Conservation (phyloP, 768 basidiomycete species). For the Leccinum subtestaceum region DNA sequence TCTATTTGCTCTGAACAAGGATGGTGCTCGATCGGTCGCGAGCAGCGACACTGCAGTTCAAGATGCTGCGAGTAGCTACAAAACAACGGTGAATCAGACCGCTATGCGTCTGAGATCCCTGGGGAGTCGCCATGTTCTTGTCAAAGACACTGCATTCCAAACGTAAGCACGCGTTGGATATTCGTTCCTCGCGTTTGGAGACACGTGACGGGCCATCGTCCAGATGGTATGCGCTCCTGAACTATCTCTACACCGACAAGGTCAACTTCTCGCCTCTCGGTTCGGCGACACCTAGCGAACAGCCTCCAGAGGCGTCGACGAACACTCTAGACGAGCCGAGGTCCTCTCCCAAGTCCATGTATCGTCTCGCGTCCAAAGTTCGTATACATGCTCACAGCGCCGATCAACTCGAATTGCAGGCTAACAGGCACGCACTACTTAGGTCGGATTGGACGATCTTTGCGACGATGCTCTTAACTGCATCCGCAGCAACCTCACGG, state of each 20-base stretch:
- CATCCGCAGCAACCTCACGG: conserved; percentile 18
- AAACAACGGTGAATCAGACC: background rate
- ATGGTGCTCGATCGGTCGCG: background rate
- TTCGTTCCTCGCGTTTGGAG: background rate
- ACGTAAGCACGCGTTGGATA: conserved; percentile 16
- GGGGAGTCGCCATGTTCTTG: conserved; percentile 18
- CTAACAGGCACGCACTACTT: background rate
- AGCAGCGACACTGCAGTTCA: conserved; percentile 11
- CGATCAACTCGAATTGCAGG: background rate
- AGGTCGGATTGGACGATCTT: conserved; percentile 23
- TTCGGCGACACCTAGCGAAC: conserved; percentile 5
- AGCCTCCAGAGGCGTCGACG: conserved; percentile 1
- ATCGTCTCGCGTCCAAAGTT: conserved; percentile 41
- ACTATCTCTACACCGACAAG: conserved; percentile 39
- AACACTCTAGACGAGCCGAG: conserved; percentile 6
- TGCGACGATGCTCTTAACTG: conserved; percentile 13
- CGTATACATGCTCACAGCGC: background rate
- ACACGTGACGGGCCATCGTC: background rate
- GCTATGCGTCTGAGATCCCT: conserved; percentile 13
- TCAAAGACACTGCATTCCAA: conserved; percentile 21
- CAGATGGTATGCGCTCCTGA: conserved; percentile 40
- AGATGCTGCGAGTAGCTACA: background rate
- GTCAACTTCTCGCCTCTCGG: conserved; percentile 32
- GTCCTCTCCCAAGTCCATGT: conserved; percentile 47
- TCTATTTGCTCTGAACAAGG: background rate